phyloP scores from a whole-genome alignment of 2,329 filamentous ascomycete genomes.

The Cladosporium sp. region DNA sequence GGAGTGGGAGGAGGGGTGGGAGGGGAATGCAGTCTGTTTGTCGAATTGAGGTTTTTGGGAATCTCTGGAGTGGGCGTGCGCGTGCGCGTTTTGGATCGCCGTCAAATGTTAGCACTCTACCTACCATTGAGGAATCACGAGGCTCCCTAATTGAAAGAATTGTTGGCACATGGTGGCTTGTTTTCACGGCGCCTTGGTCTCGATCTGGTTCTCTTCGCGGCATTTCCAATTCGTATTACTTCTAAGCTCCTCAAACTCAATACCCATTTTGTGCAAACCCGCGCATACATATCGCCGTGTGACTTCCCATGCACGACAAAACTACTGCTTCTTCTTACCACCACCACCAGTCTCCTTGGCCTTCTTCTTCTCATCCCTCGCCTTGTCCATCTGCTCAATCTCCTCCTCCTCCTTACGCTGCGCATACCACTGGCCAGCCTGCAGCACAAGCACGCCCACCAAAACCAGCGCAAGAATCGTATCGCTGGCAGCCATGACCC shows the following conservation, averaged over 20 bases:
- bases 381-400: slow-evolving; percentile 58
- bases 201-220: too few species aligned
- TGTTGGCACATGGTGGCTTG: too few species aligned
- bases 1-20: slow-evolving; percentile 24
- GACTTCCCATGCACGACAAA: not conserved
- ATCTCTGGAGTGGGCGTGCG: too few species aligned
- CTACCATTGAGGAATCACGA: too few species aligned
- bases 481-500: slow-evolving; percentile 89
- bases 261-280: too few species aligned
- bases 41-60: slow-evolving; percentile 18
- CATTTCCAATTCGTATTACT: slow-evolving; percentile 7
- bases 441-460: slow-evolving; percentile 84
- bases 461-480: slow-evolving; percentile 91
- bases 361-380: slow-evolving; percentile 44
- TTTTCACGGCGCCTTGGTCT: too few species aligned
- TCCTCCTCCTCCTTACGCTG: slow-evolving; percentile 89
- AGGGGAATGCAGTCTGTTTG: slow-evolving; percentile 31
- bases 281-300: too few species aligned
- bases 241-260: not conserved
- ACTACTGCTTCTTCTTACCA: slow-evolving; percentile 29
- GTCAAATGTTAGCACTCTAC: not conserved
- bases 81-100: not conserved
- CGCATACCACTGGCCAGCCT: slow-evolving; percentile 98
- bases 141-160: too few species aligned
- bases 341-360: slow-evolving; percentile 28